These are phyloP conservation scores for Dipteronia dyeriana DNA, from an alignment of 345 rosid species.

Conservation along the genomic window DNA sequence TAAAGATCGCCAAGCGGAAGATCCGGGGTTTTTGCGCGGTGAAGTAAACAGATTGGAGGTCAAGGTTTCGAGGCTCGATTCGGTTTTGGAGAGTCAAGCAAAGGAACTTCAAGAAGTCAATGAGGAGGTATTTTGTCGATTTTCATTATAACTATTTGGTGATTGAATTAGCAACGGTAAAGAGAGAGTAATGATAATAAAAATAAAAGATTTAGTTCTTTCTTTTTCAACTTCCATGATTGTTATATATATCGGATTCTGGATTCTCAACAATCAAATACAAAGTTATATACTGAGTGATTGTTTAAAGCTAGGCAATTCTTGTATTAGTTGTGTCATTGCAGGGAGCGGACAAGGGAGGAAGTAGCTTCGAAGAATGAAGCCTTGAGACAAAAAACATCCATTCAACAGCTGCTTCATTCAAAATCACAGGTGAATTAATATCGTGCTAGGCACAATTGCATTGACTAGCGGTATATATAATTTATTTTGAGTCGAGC, in stretches of 20 bases:
- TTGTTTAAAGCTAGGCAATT: conserved; percentile 10
- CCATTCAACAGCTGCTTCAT: conserved; percentile 49
- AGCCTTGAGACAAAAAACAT: conserved; percentile 51
- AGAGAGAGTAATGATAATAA: not conserved
- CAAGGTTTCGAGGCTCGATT: conserved; percentile 52
- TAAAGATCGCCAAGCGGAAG: conserved; percentile 37
- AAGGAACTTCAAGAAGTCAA: conserved; percentile 53
- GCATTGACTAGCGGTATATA: not conserved
- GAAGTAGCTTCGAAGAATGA: conserved; percentile 58
- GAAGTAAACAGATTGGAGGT: conserved; percentile 64
- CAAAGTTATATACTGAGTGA: not conserved
- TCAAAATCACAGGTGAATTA: conserved; percentile 60
- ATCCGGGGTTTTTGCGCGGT: conserved; percentile 50
- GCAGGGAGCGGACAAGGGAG: conserved; percentile 47
- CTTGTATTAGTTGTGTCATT: conserved; percentile 52
- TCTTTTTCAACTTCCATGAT: not conserved
- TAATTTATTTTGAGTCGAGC: not conserved
- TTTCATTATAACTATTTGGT: not conserved
- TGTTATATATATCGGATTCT: not conserved
- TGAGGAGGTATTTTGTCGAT: conserved; percentile 48
- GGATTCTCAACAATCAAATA: not conserved
- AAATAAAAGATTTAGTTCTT: not conserved
- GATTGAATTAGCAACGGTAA: not conserved
- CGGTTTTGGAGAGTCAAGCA: conserved; percentile 46
- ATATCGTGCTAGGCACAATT: not conserved